Conservation (phyloP, 768 basidiomycete genomes). For the Hydnum rufescens region DNA sequence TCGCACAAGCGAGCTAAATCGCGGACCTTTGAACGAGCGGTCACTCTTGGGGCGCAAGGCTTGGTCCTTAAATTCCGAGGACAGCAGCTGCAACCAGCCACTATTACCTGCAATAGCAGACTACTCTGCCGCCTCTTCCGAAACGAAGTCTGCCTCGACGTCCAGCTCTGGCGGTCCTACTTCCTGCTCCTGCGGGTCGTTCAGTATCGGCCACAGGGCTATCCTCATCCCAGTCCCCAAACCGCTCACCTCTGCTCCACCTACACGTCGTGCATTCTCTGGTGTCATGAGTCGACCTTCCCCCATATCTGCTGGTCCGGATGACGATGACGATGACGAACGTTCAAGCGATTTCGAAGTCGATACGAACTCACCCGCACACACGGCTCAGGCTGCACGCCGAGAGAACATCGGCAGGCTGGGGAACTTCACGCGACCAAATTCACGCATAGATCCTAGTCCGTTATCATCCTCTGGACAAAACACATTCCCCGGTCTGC, state of each 20-base stretch:
- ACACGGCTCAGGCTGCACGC: neutral
- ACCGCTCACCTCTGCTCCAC: neutral
- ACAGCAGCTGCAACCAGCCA: neutral
- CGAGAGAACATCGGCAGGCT: constrained; percentile 19
- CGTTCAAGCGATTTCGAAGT: neutral
- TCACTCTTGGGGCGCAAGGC: neutral
- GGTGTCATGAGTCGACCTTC: neutral
- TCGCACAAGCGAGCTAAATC: neutral
- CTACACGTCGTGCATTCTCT: constrained; percentile 2
- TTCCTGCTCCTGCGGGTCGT: no score
- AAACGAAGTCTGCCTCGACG: neutral
- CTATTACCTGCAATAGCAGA: neutral
- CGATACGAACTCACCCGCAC: constrained; percentile 1
- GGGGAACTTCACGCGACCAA: constrained; percentile 14
- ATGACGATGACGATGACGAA: constrained; percentile 30
- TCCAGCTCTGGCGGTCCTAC: neutral
- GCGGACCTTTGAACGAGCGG: neutral
- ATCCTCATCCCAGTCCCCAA: neutral
- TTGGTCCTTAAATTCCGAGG: no score
- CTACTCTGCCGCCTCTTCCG: neutral
- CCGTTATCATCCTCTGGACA: neutral
- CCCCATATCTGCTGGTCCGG: neutral
- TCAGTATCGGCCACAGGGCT: neutral
- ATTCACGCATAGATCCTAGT: no score
- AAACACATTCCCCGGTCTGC: constrained; percentile 27